phyloP scores from a whole-genome alignment of 164 flowering plant genomes.

The Vitis labrusca region DNA sequence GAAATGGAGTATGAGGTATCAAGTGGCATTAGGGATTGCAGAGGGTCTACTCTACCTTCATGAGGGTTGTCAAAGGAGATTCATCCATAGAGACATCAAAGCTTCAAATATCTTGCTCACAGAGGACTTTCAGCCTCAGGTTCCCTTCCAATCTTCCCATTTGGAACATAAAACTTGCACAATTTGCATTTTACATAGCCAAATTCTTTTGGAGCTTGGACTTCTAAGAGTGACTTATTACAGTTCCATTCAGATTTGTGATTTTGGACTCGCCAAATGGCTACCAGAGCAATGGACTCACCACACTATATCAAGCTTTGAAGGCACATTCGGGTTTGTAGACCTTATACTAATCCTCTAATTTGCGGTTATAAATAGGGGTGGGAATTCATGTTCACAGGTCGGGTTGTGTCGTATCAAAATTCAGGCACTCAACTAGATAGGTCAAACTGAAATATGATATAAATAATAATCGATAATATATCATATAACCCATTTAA shows the following conservation, averaged over 20 bases:
- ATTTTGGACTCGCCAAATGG: conserved; percentile 99
- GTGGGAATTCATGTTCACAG: no score
- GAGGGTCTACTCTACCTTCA: conserved; percentile 65
- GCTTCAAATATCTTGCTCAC: conserved; percentile 76
- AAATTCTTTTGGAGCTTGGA: not conserved
- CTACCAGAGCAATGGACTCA: conserved; percentile 93
- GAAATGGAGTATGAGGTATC: conserved; percentile 50
- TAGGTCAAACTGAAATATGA: no score
- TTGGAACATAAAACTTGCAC: not conserved
- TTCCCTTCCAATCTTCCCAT: conserved; percentile 7
- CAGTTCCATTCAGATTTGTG: conserved; percentile 68
- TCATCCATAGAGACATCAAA: conserved; percentile 74
- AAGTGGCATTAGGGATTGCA: conserved; percentile 59
- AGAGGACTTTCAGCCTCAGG: conserved; percentile 62
- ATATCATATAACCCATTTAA: no score
- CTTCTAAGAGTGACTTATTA: not conserved
- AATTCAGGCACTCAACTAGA: no score
- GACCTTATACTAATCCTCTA: not conserved
- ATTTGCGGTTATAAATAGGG: no score
- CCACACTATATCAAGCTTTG: conserved; percentile 67
- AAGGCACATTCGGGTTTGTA: conserved; percentile 90
- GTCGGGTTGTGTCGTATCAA: no score
- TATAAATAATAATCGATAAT: no score
- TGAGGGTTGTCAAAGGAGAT: conserved; percentile 64
- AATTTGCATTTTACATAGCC: not conserved